Conservation (phyloP, 2,329 filamentous ascomycete species). For the Pestalotiopsis sp. region DNA sequence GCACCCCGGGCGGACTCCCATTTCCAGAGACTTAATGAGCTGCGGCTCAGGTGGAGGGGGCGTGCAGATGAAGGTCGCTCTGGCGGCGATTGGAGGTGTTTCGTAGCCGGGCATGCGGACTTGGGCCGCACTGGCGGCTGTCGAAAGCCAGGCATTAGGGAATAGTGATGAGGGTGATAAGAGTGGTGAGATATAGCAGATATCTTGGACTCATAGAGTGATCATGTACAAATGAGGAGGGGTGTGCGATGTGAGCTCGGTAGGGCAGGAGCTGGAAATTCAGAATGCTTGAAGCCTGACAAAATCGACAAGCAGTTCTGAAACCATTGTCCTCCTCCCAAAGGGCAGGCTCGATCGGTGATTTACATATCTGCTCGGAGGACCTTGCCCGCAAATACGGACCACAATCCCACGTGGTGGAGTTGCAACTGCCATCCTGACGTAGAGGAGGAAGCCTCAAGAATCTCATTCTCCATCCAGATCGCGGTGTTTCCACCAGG, state of each 20-base stretch:
- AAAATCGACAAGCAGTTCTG: not conserved
- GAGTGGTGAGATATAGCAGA: not conserved
- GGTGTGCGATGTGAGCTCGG: not conserved
- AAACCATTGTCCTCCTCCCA: not conserved
- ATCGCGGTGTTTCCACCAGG: not conserved
- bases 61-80: not conserved
- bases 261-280: not conserved
- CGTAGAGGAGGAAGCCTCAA: not conserved
- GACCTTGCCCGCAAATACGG: not conserved
- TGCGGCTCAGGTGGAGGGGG: not conserved
- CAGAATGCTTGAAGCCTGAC: not conserved
- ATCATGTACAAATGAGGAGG: not conserved
- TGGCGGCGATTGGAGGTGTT: not conserved
- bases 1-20: conserved; percentile 10
- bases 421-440: conserved; percentile 5
- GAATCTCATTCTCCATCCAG: not conserved
- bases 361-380: not conserved
- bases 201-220: not conserved
- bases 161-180: not conserved
- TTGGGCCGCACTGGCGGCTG: not conserved
- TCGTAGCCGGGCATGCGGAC: not conserved
- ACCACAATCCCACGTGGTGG: not conserved
- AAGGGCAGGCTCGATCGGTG: not conserved
- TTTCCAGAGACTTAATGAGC: conserved; percentile 3
- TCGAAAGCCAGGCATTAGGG: not conserved